Conservation (phyloP, 164 flowering plant genomes). For the Macadamia integrifolia region DNA sequence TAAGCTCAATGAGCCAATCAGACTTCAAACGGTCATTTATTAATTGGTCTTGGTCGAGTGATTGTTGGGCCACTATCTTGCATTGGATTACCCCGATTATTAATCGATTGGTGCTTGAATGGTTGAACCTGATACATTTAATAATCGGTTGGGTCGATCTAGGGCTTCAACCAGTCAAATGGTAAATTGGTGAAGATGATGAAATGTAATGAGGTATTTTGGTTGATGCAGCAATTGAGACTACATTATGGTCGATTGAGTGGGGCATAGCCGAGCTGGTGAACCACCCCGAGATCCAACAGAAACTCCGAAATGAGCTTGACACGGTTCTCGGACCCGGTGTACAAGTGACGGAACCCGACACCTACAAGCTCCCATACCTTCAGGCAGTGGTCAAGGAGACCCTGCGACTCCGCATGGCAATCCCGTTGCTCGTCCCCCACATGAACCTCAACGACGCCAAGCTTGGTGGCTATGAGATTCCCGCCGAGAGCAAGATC, state of each 20-base stretch:
- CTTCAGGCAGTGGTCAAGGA: constrained; percentile 62
- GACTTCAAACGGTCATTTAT: too few relatives aligned
- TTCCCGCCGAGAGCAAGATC: constrained; percentile 91
- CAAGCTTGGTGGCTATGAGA: constrained; percentile 70
- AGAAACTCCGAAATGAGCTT: constrained; percentile 46
- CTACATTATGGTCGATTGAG: constrained; percentile 65
- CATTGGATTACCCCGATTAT: too few relatives aligned
- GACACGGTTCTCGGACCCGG: constrained; percentile 47
- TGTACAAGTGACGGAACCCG: constrained; percentile 47
- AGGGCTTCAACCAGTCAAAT: too few relatives aligned
- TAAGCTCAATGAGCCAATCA: too few relatives aligned
- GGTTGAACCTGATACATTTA: too few relatives aligned
- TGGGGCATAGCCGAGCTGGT: constrained; percentile 74
- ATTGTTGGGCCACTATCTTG: too few relatives aligned
- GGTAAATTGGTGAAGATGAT: too few relatives aligned
- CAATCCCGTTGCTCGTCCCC: constrained; percentile 79
- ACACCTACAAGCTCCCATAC: constrained; percentile 48
- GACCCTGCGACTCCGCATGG: constrained; percentile 38
- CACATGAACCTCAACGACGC: constrained; percentile 95
- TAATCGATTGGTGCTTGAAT: too few relatives aligned
- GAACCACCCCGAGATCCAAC: constrained; percentile 58
- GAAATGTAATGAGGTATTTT: too few relatives aligned
- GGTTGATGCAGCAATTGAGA: constrained; percentile 49
- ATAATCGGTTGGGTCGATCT: too few relatives aligned
- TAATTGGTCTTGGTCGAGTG: too few relatives aligned